Conservation (phyloP, 1,284 basidiomycete genomes). For the Leccinum subrobustum region DNA sequence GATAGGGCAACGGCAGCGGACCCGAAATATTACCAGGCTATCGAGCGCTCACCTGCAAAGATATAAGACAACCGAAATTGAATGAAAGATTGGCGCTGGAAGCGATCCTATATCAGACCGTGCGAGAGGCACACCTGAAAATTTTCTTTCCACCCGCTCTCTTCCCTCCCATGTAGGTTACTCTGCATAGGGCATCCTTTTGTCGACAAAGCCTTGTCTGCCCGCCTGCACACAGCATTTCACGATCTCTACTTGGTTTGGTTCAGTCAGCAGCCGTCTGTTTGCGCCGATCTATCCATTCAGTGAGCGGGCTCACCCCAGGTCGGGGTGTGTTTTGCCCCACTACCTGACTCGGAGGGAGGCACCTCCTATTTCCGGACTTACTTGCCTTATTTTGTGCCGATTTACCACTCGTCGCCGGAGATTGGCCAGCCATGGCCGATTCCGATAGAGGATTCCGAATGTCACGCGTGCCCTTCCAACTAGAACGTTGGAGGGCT, state of each 20-base stretch:
- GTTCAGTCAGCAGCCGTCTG: neutral
- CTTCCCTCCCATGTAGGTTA: neutral
- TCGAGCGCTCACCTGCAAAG: neutral
- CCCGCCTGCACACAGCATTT: neutral
- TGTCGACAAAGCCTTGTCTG: neutral
- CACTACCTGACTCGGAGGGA: neutral
- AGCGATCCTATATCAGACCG: neutral
- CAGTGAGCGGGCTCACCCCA: too few relatives aligned
- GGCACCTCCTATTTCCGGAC: neutral
- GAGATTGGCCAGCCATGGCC: neutral
- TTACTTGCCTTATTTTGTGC: neutral
- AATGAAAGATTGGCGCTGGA: constrained; percentile 6
- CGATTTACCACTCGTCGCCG: neutral
- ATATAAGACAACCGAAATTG: neutral
- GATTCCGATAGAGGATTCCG: constrained; percentile 6
- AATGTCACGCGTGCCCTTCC: neutral
- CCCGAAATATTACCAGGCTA: neutral
- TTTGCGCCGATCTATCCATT: neutral
- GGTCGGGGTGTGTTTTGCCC: neutral
- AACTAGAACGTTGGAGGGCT: constrained; percentile 12
- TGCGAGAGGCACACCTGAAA: neutral
- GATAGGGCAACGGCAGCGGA: neutral
- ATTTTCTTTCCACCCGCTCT: neutral
- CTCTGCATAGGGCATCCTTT: neutral
- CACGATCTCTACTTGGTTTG: neutral